A percentile compares a stretch with the other conserved stretches of the same genome.
Conservation (phyloP, 306 rosid species). For the Hippophae gyantsensis region DNA sequence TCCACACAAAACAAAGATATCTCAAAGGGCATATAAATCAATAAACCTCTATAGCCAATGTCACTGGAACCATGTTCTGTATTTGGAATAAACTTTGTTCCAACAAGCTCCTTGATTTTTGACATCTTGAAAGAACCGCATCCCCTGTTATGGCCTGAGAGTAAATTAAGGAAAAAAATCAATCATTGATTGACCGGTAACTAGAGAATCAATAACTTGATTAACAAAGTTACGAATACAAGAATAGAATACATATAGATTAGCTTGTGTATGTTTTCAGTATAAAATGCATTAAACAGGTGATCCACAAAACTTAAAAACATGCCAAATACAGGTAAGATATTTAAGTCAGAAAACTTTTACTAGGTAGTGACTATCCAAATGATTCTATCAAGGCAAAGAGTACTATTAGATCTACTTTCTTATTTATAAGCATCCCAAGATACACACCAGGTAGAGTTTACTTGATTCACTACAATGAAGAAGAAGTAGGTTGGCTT, state of each 20-base stretch:
- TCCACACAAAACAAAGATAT: not conserved
- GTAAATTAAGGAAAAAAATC: not conserved
- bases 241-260: not conserved
- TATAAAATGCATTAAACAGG: not conserved
- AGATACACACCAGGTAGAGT: constrained; percentile 43
- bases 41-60: constrained; percentile 46
- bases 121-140: constrained; percentile 38
- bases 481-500: constrained; percentile 36
- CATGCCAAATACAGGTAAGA: too few relatives aligned
- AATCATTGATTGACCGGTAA: not conserved
- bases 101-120: constrained; percentile 29
- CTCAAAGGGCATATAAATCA: not conserved
- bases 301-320: too few relatives aligned
- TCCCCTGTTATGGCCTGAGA: constrained; percentile 40
- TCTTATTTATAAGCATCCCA: too few relatives aligned
- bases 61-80: constrained; percentile 34
- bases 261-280: not conserved
- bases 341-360: too few relatives aligned
- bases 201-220: not conserved
- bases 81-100: constrained; percentile 33
- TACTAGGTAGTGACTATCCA: too few relatives aligned
- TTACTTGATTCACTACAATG: constrained; percentile 43
- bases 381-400: not conserved
- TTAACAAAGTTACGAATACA: not conserved
- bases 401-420: not conserved